A percentile compares a stretch with the other conserved stretches of the same genome.
These are phyloP conservation scores for Paratinospora sagittata DNA, from an alignment of 164 flowering plant species.

Conservation along the genomic window DNA sequence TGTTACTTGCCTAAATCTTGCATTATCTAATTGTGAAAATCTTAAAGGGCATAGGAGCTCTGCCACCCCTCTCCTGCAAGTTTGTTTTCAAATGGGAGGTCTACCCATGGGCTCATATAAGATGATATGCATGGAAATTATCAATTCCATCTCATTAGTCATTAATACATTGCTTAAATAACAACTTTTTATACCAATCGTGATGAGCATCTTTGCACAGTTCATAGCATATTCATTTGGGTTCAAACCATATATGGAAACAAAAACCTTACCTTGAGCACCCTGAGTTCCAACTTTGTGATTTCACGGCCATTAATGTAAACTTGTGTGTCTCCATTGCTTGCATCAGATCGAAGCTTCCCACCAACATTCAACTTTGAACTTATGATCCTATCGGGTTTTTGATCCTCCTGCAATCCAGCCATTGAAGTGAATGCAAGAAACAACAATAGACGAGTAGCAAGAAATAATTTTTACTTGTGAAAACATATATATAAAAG, in stretches of 20 bases:
- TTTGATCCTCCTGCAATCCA: constrained; percentile 77
- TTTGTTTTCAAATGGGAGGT: too few relatives aligned
- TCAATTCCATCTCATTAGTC: too few relatives aligned
- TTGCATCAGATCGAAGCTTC: constrained; percentile 68
- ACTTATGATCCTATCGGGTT: constrained; percentile 77
- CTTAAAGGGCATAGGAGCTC: too few relatives aligned
- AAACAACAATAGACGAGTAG: neutral
- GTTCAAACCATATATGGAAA: neutral
- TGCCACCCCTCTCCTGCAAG: too few relatives aligned
- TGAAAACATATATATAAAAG: neutral
- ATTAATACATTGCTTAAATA: too few relatives aligned
- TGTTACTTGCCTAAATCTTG: too few relatives aligned
- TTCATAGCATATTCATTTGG: neutral
- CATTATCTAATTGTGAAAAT: too few relatives aligned
- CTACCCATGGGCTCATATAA: too few relatives aligned
- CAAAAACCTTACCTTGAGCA: constrained; percentile 52
- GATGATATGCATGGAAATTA: too few relatives aligned
- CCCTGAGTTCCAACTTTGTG: constrained; percentile 71
- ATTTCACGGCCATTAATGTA: constrained; percentile 90
- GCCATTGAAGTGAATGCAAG: constrained; percentile 11
- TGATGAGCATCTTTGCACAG: too few relatives aligned
- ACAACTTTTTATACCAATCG: too few relatives aligned
- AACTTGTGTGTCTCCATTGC: constrained; percentile 88
- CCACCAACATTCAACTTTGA: constrained; percentile 86
- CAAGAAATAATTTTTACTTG: neutral